Evolutionary conservation across 495 filamentous ascomycete genomes (phyloP).

Genomic region (Penicillium antarcticum): DNA sequence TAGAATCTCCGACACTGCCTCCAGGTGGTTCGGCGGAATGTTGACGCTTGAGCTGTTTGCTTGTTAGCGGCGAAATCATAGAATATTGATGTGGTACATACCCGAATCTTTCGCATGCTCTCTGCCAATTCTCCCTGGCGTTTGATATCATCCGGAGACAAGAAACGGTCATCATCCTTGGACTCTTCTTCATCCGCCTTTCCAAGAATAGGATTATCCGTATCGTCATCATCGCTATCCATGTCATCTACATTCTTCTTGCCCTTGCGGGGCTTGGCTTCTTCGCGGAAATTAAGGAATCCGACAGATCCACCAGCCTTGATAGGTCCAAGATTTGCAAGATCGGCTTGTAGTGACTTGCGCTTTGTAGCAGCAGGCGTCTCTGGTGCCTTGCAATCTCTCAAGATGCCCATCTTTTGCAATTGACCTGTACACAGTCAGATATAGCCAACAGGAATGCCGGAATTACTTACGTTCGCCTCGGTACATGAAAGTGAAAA

Average conservation of each 20-base stretch:
- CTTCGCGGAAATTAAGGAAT: slow-evolving; percentile 87
- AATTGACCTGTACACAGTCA: slow-evolving; percentile 66
- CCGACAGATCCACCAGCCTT: slow-evolving; percentile 79
- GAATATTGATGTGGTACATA: slow-evolving; percentile 40
- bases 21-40: slow-evolving; percentile 79
- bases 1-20: slow-evolving; percentile 37
- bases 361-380: slow-evolving; percentile 62
- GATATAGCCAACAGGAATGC: not conserved
- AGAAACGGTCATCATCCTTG: slow-evolving; percentile 59
- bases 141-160: slow-evolving; percentile 77
- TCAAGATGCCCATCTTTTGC: slow-evolving; percentile 86
- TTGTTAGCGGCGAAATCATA: slow-evolving; percentile 8
- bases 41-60: slow-evolving; percentile 80
- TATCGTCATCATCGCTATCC: slow-evolving; percentile 68
- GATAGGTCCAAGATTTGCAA: slow-evolving; percentile 78
- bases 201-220: slow-evolving; percentile 47
- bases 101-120: slow-evolving; percentile 87
- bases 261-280: slow-evolving; percentile 45
- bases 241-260: slow-evolving; percentile 49
- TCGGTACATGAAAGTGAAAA: slow-evolving; percentile 97
- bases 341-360: slow-evolving; percentile 74
- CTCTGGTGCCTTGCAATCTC: slow-evolving; percentile 55
- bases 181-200: slow-evolving; percentile 73
- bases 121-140: slow-evolving; percentile 84
- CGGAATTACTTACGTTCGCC: slow-evolving; percentile 73